These are phyloP conservation scores for Hura crepitans DNA, from an alignment of 441 rosid species.

Conservation along the genomic window DNA sequence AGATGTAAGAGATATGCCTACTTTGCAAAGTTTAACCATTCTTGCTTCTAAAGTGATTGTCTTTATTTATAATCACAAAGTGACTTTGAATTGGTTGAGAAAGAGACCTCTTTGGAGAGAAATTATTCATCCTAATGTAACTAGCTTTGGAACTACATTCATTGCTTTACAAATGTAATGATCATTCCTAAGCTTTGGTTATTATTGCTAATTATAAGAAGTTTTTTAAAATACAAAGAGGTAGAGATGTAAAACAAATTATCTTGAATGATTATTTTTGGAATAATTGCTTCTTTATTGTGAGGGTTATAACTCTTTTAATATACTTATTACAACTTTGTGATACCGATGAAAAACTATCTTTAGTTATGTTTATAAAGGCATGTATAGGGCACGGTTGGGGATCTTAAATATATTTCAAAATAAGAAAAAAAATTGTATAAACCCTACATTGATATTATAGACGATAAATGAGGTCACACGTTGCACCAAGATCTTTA, in stretches of 20 bases:
- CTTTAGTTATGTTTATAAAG: constrained; percentile 5
- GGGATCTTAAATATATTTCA: background rate
- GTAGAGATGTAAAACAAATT: background rate
- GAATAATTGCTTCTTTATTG: background rate
- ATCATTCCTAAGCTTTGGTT: background rate
- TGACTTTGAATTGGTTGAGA: background rate
- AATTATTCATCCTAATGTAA: background rate
- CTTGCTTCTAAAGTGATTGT: background rate
- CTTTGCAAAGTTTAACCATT: background rate
- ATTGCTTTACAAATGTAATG: background rate
- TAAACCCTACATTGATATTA: background rate
- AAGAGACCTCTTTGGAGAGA: constrained; percentile 6
- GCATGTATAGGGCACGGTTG: background rate
- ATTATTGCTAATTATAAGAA: background rate
- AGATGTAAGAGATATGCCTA: background rate
- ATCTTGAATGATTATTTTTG: background rate
- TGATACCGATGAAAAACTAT: constrained; percentile 14
- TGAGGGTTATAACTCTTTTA: background rate
- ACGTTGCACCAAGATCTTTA: too few species aligned
- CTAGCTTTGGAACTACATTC: background rate
- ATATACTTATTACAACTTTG: background rate
- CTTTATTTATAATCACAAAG: constrained; percentile 10
- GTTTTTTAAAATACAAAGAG: background rate
- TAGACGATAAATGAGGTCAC: too few species aligned
- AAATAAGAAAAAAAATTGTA: background rate